Conservation (phyloP, 2,329 filamentous ascomycete genomes). For the Canariomyces notabilis region DNA sequence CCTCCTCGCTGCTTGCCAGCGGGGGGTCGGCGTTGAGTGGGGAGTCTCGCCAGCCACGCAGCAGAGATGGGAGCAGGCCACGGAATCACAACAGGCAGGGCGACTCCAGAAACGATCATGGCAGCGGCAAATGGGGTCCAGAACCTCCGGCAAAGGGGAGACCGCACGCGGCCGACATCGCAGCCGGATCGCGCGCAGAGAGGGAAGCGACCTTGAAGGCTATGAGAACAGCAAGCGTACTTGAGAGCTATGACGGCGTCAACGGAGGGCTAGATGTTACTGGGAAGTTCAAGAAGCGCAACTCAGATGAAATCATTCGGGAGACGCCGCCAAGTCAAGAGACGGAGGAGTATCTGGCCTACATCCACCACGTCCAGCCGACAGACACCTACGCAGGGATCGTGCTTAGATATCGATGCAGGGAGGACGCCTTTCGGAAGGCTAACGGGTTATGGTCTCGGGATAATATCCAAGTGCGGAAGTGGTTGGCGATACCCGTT, state of each 20-base stretch:
- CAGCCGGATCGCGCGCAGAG: conserved; percentile 48
- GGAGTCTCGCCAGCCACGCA: conserved; percentile 31
- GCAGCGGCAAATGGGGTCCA: conserved; percentile 45
- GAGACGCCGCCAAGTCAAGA: conserved; percentile 43
- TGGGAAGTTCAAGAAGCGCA: conserved; percentile 59
- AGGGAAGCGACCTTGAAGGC: conserved; percentile 52
- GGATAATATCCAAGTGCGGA: conserved; percentile 80
- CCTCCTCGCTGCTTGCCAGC: conserved; percentile 39
- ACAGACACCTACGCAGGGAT: conserved; percentile 88
- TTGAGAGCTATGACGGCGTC: conserved; percentile 57
- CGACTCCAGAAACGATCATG: conserved; percentile 23
- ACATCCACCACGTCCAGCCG: conserved; percentile 78
- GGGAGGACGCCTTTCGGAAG: conserved; percentile 74
- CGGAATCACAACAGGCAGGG: conserved; percentile 31
- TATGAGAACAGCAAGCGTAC: conserved; percentile 52
- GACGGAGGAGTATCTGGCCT: conserved; percentile 73
- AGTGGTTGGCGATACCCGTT: conserved; percentile 77
- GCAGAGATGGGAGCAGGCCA: conserved; percentile 28
- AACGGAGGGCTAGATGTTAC: conserved; percentile 53
- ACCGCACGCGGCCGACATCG: conserved; percentile 45
- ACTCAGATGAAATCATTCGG: conserved; percentile 56
- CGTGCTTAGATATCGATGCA: conserved; percentile 83
- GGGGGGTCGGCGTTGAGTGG: conserved; percentile 32
- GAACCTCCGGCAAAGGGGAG: conserved; percentile 37
- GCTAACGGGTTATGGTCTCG: conserved; percentile 93